Evolutionary conservation across 176 grass and related monocot species (phyloP).

Genomic region (Avena insularis): DNA sequence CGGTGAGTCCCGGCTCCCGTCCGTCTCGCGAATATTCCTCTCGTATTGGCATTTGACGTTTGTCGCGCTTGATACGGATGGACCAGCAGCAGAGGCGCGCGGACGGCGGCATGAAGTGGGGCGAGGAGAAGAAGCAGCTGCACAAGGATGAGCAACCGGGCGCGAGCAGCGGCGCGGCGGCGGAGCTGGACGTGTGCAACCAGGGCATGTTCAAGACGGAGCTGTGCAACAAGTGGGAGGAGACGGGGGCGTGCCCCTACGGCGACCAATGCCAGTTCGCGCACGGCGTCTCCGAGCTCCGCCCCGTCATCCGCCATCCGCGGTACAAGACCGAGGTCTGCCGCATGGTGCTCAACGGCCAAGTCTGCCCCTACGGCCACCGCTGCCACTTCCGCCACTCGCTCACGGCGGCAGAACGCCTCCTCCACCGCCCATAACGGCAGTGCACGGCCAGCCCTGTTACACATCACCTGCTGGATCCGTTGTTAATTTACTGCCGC

Average conservation of each 20-base stretch:
- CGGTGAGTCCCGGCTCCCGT: conserved; percentile 56
- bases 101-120: conserved; percentile 42
- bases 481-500: background rate
- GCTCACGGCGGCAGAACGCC: conserved; percentile 74
- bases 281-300: conserved; percentile 93
- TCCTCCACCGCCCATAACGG: conserved; percentile 48
- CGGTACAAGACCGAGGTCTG: conserved; percentile 98
- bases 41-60: conserved; percentile 21
- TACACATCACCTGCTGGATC: conserved; percentile 10
- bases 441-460: conserved; percentile 10
- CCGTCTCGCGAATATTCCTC: background rate
- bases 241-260: conserved; percentile 85
- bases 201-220: conserved; percentile 99
- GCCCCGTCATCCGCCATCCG: conserved; percentile 94
- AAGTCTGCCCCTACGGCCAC: conserved; percentile 89
- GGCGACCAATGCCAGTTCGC: conserved; percentile 95
- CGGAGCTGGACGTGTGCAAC: conserved; percentile 91
- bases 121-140: conserved; percentile 16
- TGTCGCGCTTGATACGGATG: no score
- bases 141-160: background rate
- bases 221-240: conserved; percentile 99
- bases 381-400: conserved; percentile 98
- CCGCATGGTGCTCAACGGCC: conserved; percentile 93
- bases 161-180: conserved; percentile 31
- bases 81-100: no score